These are phyloP conservation scores for Ophiobolus disseminans DNA, from an alignment of 2,329 filamentous ascomycete species.

Conservation along the genomic window DNA sequence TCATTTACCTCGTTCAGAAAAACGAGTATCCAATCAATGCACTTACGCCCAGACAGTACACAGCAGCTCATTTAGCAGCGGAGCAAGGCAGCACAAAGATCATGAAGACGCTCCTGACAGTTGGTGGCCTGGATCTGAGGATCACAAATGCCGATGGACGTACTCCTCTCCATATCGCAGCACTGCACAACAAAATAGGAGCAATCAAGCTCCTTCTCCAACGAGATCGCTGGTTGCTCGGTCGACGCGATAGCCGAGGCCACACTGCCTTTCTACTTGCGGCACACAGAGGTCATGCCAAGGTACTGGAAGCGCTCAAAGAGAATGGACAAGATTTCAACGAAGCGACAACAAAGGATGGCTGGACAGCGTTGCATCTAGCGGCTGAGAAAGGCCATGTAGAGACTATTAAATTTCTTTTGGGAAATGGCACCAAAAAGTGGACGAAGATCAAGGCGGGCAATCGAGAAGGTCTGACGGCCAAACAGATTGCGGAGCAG, in stretches of 20 bases:
- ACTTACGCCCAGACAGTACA: slow-evolving; percentile 22
- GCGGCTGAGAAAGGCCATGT: slow-evolving; percentile 19
- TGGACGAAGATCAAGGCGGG: slow-evolving; percentile 12
- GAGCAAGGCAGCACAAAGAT: slow-evolving; percentile 20
- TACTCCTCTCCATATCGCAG: slow-evolving; percentile 24
- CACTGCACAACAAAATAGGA: slow-evolving; percentile 11
- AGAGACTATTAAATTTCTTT: slow-evolving; percentile 15
- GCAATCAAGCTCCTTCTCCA: slow-evolving; percentile 17
- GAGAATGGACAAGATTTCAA: slow-evolving; percentile 20
- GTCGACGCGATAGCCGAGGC: slow-evolving; percentile 11
- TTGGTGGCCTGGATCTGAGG: slow-evolving; percentile 15
- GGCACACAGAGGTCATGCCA: slow-evolving; percentile 16
- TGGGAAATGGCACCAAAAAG: slow-evolving; percentile 17
- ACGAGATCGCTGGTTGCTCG: slow-evolving; percentile 9
- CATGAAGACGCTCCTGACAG: slow-evolving; percentile 19
- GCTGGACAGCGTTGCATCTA: slow-evolving; percentile 25
- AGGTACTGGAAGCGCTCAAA: slow-evolving; percentile 18
- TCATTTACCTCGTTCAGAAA: slow-evolving; percentile 16
- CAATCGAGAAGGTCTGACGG: slow-evolving; percentile 11
- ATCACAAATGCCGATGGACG: slow-evolving; percentile 23
- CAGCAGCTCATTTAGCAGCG: slow-evolving; percentile 25
- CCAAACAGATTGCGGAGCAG: slow-evolving; percentile 18
- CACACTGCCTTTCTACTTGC: slow-evolving; percentile 22
- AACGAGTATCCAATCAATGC: slow-evolving; percentile 29
- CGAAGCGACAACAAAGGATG: slow-evolving; percentile 14